These are phyloP conservation scores for Lizonia empirigonia DNA, from an alignment of 2,329 filamentous ascomycete species.

Conservation along the genomic window DNA sequence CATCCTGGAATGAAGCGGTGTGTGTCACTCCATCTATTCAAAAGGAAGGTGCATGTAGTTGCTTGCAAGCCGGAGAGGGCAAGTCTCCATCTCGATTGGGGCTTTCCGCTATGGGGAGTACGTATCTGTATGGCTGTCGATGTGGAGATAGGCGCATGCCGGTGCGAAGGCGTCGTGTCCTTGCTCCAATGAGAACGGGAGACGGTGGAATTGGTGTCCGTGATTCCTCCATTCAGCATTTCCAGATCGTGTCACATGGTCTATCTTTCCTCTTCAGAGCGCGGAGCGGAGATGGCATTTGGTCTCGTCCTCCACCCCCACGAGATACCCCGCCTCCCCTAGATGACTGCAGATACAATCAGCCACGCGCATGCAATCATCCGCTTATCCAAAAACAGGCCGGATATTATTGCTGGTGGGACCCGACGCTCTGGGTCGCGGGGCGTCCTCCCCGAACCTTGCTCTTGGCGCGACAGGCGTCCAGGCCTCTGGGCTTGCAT, in stretches of 20 bases:
- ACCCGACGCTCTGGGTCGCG: constrained; percentile 31
- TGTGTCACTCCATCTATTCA: constrained; percentile 11
- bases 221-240: constrained; percentile 7
- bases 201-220: constrained; percentile 6
- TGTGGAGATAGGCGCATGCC: constrained; percentile 14
- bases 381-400: constrained; percentile 19
- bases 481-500: constrained; percentile 21
- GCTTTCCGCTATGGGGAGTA: neutral
- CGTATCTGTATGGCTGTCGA: neutral
- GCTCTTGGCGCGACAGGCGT: constrained; percentile 16
- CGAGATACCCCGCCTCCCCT: constrained; percentile 15
- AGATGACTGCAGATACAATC: constrained; percentile 14
- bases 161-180: neutral
- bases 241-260: constrained; percentile 1
- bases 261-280: constrained; percentile 1
- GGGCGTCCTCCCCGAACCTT: constrained; percentile 29
- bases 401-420: constrained; percentile 23
- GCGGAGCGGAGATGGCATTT: constrained; percentile 14
- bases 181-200: neutral
- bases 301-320: constrained; percentile 11
- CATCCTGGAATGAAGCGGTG: constrained; percentile 4
- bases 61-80: neutral
- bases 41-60: constrained; percentile 1
- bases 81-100: neutral
- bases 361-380: constrained; percentile 13